Conservation (phyloP, 2,329 filamentous ascomycete species). For the Fusarium multiceps region DNA sequence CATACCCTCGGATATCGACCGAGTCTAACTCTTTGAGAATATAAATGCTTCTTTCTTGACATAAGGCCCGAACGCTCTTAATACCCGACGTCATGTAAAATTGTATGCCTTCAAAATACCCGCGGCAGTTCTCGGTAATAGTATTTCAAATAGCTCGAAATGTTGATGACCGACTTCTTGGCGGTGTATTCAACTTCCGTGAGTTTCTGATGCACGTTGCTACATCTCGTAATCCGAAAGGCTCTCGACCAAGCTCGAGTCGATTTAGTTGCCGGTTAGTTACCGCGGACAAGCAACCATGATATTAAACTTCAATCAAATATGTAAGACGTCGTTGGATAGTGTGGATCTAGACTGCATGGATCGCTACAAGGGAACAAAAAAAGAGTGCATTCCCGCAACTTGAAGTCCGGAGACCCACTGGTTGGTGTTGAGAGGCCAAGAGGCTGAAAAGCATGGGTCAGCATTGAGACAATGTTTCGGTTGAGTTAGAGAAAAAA, state of each 20-base stretch:
- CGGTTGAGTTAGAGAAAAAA: background rate
- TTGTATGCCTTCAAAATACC: constrained; percentile 65
- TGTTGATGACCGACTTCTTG: constrained; percentile 11
- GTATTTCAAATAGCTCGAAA: constrained; percentile 11
- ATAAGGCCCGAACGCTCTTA: background rate
- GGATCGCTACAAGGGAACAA: constrained; percentile 24
- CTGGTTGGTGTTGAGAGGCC: constrained; percentile 3
- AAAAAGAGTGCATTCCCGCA: constrained; percentile 24
- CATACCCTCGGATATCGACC: background rate
- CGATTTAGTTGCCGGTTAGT: constrained; percentile 63
- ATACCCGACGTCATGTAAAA: constrained; percentile 65
- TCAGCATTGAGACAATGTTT: background rate
- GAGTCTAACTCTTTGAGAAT: background rate
- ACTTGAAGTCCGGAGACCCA: constrained; percentile 34
- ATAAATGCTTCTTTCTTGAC: background rate
- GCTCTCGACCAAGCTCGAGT: constrained; percentile 73
- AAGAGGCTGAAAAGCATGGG: background rate
- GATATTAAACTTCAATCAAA: constrained; percentile 14
- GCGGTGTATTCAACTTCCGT: constrained; percentile 51
- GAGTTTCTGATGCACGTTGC: constrained; percentile 66
- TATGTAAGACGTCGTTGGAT: constrained; percentile 20
- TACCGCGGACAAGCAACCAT: constrained; percentile 48
- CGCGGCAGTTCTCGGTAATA: constrained; percentile 43
- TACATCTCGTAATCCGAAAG: constrained; percentile 73
- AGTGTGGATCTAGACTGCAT: constrained; percentile 28